These are phyloP conservation scores for Hypoxylon sp. DNA, from an alignment of 2,329 filamentous ascomycete genomes.

Conservation along the genomic window DNA sequence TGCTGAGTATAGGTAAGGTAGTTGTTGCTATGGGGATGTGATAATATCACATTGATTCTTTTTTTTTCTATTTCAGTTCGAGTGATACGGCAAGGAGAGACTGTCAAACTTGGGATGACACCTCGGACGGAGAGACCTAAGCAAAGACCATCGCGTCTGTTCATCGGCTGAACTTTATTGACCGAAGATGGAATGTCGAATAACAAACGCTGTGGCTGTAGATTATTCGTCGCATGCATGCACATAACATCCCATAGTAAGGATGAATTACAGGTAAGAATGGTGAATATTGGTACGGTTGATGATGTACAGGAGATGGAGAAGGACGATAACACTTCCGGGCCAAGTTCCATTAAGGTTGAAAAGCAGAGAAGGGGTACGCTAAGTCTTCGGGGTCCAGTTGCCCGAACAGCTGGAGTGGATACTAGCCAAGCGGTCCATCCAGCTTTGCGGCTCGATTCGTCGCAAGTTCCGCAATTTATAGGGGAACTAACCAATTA, in stretches of 20 bases:
- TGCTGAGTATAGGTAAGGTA: background rate
- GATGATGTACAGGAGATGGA: slow-evolving; percentile 6
- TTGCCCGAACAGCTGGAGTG: slow-evolving; percentile 29
- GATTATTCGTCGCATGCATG: slow-evolving; percentile 1
- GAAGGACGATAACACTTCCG: background rate
- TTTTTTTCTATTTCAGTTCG: slow-evolving; percentile 1
- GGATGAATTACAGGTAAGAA: too few relatives aligned
- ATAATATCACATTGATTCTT: slow-evolving; percentile 15
- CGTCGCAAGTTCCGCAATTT: slow-evolving; percentile 45
- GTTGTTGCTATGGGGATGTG: slow-evolving; percentile 9
- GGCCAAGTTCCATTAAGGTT: slow-evolving; percentile 24
- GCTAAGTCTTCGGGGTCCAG: slow-evolving; percentile 30
- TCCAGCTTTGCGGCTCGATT: slow-evolving; percentile 47
- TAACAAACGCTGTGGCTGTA: slow-evolving; percentile 20
- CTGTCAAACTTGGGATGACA: slow-evolving; percentile 26
- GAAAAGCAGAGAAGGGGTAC: slow-evolving; percentile 17
- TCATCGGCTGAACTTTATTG: too few relatives aligned
- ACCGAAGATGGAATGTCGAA: too few relatives aligned
- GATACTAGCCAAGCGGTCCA: slow-evolving; percentile 19
- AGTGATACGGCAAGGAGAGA: background rate
- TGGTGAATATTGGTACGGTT: too few relatives aligned
- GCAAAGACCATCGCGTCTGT: slow-evolving; percentile 19
- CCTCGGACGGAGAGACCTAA: slow-evolving; percentile 12
- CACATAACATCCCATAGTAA: too few relatives aligned
- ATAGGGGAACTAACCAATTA: slow-evolving; percentile 39